Base-by-base conservation (phyloP, 2,329 filamentous ascomycete genomes). In the Iodosphaeria phyllophila region DNA sequence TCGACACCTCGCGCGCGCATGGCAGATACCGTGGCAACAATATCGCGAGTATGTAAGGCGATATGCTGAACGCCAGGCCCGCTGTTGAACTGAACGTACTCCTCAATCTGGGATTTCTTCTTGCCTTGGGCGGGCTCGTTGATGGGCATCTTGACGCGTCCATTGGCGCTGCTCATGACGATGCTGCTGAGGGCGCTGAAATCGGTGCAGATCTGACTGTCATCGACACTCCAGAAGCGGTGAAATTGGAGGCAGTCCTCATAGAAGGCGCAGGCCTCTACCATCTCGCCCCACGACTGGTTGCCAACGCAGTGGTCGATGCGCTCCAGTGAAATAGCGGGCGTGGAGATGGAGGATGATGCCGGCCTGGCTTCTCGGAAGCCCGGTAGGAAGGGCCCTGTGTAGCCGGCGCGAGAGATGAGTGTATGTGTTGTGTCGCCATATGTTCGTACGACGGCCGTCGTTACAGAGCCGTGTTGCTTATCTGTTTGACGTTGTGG, bases 281-380 rank as follows among this genome's bases (percentile, higher is more conserved):
- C 57, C 69, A 95, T 92, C 49, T 84, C 74, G 50, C 83, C 63
- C 86, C 86, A 93, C 51, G 82, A 76, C 58, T 93, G 84, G 59
- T 95, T 93, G 36, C 86, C 86, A 38, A 95, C 86, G 51, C 86
- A 93, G 61, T 95, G 86, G 54, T 95, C 86, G 52, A 95, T 83
- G 37, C 70, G 70, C 32, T 65, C 63, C 27, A 92, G 64, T 7
- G 57, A 48, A 9, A 92, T 65, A 1, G 54, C 39, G 0, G 83
- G 80, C 13, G 80, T 54, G 15, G 47, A 22, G 8, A 54, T 37
- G 12, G 42, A 48, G 14, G 47, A 42, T 3, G 50, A 46, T 29
- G 46, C 36, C 26, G 44, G 43, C 22, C 47, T 52, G 20, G 61
- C 64, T 5, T 64, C 48, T 22, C 71, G 67, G 57, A 76, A 95